These are phyloP conservation scores for Aspergillus niger DNA, from an alignment of 2,329 filamentous ascomycete genomes.

Conservation along the genomic window DNA sequence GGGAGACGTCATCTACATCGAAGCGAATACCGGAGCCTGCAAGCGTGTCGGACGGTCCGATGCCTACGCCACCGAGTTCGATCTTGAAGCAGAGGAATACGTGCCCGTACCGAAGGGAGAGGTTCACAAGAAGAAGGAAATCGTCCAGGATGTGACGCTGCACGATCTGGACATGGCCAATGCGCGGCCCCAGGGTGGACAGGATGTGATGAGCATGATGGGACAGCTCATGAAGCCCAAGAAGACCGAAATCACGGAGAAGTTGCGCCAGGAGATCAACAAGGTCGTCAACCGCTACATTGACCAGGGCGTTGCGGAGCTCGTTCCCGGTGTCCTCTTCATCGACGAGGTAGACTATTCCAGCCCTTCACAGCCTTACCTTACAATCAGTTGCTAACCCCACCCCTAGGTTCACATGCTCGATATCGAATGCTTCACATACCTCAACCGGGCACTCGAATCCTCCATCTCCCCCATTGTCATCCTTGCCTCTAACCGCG, in stretches of 20 bases:
- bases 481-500: conserved; percentile 94
- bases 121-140: conserved; percentile 99
- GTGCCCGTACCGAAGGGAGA: conserved; percentile 98
- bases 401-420: conserved; percentile 87
- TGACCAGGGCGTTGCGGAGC: conserved; percentile 93
- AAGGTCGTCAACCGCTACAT: conserved; percentile 99
- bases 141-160: conserved; percentile 96
- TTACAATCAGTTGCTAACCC: conserved; percentile 14
- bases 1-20: conserved; percentile 98
- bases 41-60: conserved; percentile 96
- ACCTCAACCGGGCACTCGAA: conserved; percentile 97
- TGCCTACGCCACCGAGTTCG: conserved; percentile 97
- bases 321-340: conserved; percentile 97
- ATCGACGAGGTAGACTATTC: conserved; percentile 79
- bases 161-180: conserved; percentile 97
- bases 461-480: conserved; percentile 94
- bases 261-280: conserved; percentile 93
- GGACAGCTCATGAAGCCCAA: conserved; percentile 99
- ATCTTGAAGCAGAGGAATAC: conserved; percentile 97
- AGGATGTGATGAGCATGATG: conserved; percentile 99
- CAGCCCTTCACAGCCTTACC: conserved; percentile 23
- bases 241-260: conserved; percentile 99
- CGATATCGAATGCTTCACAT: conserved; percentile 98
- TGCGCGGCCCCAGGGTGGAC: conserved; percentile 88
- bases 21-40: conserved; percentile 97